Percentiles rank a stretch among this genome's conserved stretches.
Conservation (phyloP, 2,329 filamentous ascomycete species). For the Xylaria sp. region DNA sequence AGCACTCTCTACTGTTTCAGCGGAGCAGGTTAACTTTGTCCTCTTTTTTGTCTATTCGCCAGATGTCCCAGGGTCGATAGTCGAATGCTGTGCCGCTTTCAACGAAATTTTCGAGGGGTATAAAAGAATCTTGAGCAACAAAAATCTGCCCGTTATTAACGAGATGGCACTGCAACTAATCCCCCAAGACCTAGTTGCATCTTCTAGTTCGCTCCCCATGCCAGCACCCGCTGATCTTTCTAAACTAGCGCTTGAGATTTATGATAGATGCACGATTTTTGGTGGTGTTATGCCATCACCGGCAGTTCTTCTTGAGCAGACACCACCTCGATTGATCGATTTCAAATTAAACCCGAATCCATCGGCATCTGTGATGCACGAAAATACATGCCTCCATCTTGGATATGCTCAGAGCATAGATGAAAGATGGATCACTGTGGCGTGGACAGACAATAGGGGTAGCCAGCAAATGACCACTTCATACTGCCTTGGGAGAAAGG, state of each 20-base stretch:
- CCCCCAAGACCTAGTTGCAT: conserved; percentile 70
- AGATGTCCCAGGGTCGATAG: conserved; percentile 62
- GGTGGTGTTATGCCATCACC: conserved; percentile 66
- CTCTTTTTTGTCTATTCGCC: conserved; percentile 78
- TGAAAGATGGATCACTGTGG: conserved; percentile 77
- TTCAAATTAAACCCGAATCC: conserved; percentile 74
- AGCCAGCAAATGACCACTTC: conserved; percentile 74
- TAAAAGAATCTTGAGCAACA: conserved; percentile 55
- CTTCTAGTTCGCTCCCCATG: conserved; percentile 65
- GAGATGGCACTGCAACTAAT: conserved; percentile 81
- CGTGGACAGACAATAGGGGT: conserved; percentile 81
- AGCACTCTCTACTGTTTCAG: conserved; percentile 50
- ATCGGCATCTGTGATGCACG: conserved; percentile 74
- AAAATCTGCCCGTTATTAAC: conserved; percentile 54
- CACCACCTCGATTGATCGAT: conserved; percentile 72
- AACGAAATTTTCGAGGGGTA: conserved; percentile 73
- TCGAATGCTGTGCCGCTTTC: conserved; percentile 76
- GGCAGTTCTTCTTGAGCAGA: conserved; percentile 73
- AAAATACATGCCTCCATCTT: conserved; percentile 81
- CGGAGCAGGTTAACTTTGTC: conserved; percentile 67
- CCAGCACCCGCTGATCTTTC: conserved; percentile 64
- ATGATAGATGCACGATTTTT: conserved; percentile 72
- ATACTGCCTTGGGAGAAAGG: conserved; percentile 71
- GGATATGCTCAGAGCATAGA: conserved; percentile 79
- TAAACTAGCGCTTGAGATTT: conserved; percentile 73